phyloP scores from a whole-genome alignment of 257 asterid species.

The Solanum pennellii region DNA sequence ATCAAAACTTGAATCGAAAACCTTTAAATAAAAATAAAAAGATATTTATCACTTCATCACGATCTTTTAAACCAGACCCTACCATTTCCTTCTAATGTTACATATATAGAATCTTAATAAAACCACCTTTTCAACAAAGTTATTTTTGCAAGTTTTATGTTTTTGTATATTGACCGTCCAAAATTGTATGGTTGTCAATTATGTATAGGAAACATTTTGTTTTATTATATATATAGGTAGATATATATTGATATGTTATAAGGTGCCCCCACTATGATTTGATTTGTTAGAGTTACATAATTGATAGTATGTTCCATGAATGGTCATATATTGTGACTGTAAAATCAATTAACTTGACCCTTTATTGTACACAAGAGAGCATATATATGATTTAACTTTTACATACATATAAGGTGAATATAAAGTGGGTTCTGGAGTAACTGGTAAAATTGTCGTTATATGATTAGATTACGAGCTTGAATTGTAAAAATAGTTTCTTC shows the following conservation, averaged over 20 bases:
- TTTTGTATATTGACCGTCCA: not conserved
- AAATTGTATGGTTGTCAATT: conserved; percentile 17
- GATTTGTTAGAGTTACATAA: not conserved
- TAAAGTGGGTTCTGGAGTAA: not conserved
- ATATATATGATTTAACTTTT: not conserved
- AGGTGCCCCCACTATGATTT: conserved; percentile 23
- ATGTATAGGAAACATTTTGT: not conserved
- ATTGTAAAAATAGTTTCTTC: not conserved
- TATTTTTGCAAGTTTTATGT: not conserved
- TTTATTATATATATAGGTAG: conserved; percentile 3
- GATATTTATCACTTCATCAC: not conserved
- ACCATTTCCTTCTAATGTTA: not conserved
- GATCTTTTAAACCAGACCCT: not conserved
- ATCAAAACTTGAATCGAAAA: not conserved
- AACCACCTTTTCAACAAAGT: not conserved
- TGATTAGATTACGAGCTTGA: not conserved
- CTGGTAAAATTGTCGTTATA: not conserved
- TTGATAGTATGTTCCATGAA: conserved; percentile 12
- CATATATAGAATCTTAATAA: not conserved
- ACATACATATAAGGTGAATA: not conserved
- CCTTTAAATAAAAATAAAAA: not conserved
- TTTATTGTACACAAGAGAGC: not conserved
- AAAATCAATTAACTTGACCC: not conserved
- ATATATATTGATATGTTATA: not conserved
- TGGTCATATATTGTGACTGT: conserved; percentile 12